Evolutionary conservation across 495 filamentous ascomycete species (phyloP).

Genomic region (Penicillium canariense): DNA sequence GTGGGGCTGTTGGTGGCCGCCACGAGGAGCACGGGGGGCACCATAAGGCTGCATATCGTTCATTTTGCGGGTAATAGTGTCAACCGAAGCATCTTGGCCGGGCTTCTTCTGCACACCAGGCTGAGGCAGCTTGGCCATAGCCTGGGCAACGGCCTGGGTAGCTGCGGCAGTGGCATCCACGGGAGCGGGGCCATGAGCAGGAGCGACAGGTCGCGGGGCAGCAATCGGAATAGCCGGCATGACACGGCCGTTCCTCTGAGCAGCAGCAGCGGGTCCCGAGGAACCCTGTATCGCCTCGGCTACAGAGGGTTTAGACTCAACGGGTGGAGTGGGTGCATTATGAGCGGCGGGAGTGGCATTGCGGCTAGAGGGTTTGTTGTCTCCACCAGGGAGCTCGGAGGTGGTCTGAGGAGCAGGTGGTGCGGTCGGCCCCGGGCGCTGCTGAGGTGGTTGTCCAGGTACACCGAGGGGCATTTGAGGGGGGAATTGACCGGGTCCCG

Average conservation of each 20-base stretch:
- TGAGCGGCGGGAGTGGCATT: constrained; percentile 39
- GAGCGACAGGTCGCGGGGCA: constrained; percentile 43
- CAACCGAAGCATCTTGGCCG: constrained; percentile 53
- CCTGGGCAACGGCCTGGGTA: constrained; percentile 80
- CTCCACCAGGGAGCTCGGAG: constrained; percentile 44
- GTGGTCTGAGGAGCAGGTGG: constrained; percentile 35
- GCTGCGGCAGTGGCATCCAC: constrained; percentile 79
- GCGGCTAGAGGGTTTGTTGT: constrained; percentile 38
- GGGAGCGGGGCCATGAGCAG: constrained; percentile 31
- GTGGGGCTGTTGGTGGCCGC: constrained; percentile 39
- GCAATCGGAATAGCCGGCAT: constrained; percentile 64
- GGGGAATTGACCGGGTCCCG: constrained; percentile 57
- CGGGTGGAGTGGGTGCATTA: constrained; percentile 53
- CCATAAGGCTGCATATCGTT: constrained; percentile 78
- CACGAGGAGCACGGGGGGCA: constrained; percentile 47
- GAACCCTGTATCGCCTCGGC: constrained; percentile 49
- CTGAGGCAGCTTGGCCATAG: constrained; percentile 78
- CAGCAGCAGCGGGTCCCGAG: constrained; percentile 42
- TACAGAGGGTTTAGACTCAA: constrained; percentile 65
- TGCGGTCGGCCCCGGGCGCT: constrained; percentile 36
- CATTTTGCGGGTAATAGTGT: constrained; percentile 80
- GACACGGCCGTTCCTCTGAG: constrained; percentile 64
- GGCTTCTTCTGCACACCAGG: constrained; percentile 45
- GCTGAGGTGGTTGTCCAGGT: constrained; percentile 47
- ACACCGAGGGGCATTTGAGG: constrained; percentile 53